Percentiles rank a stretch among this genome's conserved stretches.
Conservation (phyloP, 495 filamentous ascomycete genomes). For the Penicillium simplicissimum region DNA sequence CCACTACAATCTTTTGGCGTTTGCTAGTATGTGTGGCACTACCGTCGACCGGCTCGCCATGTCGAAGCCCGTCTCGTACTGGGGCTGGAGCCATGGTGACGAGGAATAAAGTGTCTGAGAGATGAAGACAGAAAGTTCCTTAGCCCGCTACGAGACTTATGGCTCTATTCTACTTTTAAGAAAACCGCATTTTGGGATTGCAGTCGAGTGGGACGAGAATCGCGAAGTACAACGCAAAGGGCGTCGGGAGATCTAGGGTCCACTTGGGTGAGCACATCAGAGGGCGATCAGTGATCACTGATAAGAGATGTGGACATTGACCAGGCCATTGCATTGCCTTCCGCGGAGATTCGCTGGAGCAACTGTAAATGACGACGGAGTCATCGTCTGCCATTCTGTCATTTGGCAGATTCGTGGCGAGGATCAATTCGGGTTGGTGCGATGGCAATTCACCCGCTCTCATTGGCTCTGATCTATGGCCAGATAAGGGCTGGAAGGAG, state of each 20-base stretch:
- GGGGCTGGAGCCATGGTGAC: constrained; percentile 28
- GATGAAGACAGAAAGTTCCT: constrained; percentile 1
- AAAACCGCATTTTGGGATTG: not conserved
- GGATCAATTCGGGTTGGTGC: too few relatives aligned
- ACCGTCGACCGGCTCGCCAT: constrained; percentile 32
- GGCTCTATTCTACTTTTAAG: constrained; percentile 21
- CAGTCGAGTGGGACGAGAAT: not conserved
- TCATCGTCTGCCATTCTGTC: too few relatives aligned
- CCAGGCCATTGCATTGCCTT: too few relatives aligned
- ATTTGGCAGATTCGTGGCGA: too few relatives aligned
- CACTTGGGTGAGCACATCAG: not conserved
- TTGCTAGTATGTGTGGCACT: constrained; percentile 14
- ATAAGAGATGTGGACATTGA: not conserved
- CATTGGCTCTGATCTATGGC: not conserved
- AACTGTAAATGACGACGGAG: too few relatives aligned
- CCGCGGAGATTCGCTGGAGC: constrained; percentile 1
- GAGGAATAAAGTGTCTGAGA: not conserved
- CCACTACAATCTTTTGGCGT: constrained; percentile 76
- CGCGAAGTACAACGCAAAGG: not conserved
- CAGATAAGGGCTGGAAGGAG: not conserved
- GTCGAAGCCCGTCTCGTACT: constrained; percentile 35
- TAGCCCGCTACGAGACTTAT: not conserved
- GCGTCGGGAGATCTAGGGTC: constrained; percentile 2
- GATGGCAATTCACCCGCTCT: not conserved
- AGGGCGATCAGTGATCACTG: not conserved